These are phyloP conservation scores for Xylaria sp. DNA, from an alignment of 2,329 filamentous ascomycete genomes.

Conservation along the genomic window DNA sequence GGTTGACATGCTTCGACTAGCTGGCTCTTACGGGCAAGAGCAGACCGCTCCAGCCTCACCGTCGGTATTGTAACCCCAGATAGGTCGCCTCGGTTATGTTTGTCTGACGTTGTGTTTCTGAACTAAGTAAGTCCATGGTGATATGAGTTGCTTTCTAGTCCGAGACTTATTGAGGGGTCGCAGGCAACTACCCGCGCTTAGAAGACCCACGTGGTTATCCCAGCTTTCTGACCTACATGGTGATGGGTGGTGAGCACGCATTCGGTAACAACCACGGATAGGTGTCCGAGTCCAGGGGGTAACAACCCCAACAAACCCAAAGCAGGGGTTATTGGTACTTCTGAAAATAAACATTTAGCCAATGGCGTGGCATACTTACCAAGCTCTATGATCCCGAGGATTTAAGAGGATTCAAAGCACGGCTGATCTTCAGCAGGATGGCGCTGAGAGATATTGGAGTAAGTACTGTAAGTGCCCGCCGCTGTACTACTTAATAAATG, in stretches of 20 bases:
- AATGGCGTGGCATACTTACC: slow-evolving; percentile 25
- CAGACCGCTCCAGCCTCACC: slow-evolving; percentile 27
- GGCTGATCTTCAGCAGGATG: slow-evolving; percentile 17
- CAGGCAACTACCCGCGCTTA: slow-evolving; percentile 14
- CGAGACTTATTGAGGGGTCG: slow-evolving; percentile 9
- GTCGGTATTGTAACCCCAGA: slow-evolving; percentile 34
- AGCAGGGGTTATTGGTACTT: slow-evolving; percentile 1
- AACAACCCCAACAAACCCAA: slow-evolving; percentile 12
- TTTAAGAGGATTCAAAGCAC: not conserved
- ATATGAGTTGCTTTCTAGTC: slow-evolving; percentile 20
- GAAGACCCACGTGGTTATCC: slow-evolving; percentile 33
- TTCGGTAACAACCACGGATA: slow-evolving; percentile 21
- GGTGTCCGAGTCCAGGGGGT: slow-evolving; percentile 12
- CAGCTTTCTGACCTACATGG: not conserved
- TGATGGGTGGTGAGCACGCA: not conserved
- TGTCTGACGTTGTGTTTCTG: slow-evolving; percentile 20
- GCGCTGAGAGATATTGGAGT: slow-evolving; percentile 19
- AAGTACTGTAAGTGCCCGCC: slow-evolving; percentile 15
- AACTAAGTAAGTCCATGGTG: slow-evolving; percentile 1
- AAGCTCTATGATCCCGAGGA: slow-evolving; percentile 18
- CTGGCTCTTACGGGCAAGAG: slow-evolving; percentile 9
- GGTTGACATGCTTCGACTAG: slow-evolving; percentile 16
- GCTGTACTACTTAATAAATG: not conserved
- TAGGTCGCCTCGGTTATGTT: slow-evolving; percentile 15
- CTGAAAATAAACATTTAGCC: slow-evolving; percentile 18